These are phyloP conservation scores for Phaeotremella fagi DNA, from an alignment of 768 basidiomycete genomes.

Conservation along the genomic window DNA sequence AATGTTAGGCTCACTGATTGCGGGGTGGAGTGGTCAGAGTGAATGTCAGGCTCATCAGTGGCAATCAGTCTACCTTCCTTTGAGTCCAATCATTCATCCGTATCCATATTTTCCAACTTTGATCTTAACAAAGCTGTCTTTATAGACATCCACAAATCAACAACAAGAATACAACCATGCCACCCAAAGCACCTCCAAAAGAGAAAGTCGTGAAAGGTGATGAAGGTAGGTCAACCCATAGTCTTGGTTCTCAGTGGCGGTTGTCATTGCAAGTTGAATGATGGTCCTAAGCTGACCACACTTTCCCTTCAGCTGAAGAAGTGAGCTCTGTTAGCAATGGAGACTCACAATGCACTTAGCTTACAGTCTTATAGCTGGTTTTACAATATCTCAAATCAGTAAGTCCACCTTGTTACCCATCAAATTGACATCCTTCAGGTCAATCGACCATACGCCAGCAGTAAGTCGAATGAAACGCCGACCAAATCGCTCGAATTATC, in stretches of 20 bases:
- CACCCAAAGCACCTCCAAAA: slow-evolving; percentile 38
- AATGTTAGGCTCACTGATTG: not conserved
- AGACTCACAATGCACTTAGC: not conserved
- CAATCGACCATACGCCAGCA: slow-evolving; percentile 86
- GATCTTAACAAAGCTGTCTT: not conserved
- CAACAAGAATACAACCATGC: slow-evolving; percentile 22
- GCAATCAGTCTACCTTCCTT: not conserved
- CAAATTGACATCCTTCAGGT: slow-evolving; percentile 54
- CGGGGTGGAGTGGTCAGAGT: too few species aligned
- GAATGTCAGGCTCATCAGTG: not conserved
- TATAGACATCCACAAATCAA: not conserved
- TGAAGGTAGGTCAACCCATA: slow-evolving; percentile 34
- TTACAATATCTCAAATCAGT: slow-evolving; percentile 75
- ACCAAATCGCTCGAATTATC: not conserved
- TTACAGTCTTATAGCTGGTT: slow-evolving; percentile 48
- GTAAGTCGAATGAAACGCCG: slow-evolving; percentile 20
- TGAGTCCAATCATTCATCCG: not conserved
- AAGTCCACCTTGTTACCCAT: slow-evolving; percentile 2
- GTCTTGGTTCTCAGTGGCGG: not conserved
- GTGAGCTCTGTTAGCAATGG: slow-evolving; percentile 10
- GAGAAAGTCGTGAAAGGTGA: slow-evolving; percentile 46
- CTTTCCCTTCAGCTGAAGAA: slow-evolving; percentile 30
- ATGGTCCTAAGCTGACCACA: not conserved
- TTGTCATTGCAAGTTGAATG: not conserved
- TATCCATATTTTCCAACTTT: not conserved